phyloP scores from a whole-genome alignment of 2,329 filamentous ascomycete species.

The Elsinoe necatrix region DNA sequence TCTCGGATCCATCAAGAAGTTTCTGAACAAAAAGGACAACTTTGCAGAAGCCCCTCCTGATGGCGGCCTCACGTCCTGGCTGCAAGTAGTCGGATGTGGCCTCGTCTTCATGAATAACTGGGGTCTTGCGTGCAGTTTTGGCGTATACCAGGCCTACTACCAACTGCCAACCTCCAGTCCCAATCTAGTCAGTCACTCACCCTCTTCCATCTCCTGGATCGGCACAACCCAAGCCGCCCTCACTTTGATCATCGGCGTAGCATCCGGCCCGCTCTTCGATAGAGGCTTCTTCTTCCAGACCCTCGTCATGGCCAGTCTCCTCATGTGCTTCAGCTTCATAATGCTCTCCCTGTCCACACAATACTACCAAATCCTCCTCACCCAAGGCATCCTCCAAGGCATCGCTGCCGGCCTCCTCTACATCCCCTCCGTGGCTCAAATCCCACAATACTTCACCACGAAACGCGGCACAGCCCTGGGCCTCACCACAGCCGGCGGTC shows the following conservation, averaged over 20 bases:
- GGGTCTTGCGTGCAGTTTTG: slow-evolving; percentile 28
- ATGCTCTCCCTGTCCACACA: slow-evolving; percentile 16
- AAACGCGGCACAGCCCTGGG: slow-evolving; percentile 38
- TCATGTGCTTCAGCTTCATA: slow-evolving; percentile 37
- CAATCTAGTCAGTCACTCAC: slow-evolving; percentile 19
- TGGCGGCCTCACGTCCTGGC: slow-evolving; percentile 35
- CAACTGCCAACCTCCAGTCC: slow-evolving; percentile 19
- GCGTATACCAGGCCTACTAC: slow-evolving; percentile 30
- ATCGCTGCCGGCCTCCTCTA: slow-evolving; percentile 40
- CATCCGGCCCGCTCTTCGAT: slow-evolving; percentile 27
- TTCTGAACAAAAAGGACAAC: slow-evolving; percentile 13
- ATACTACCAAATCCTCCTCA: slow-evolving; percentile 20
- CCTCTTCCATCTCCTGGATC: slow-evolving; percentile 30
- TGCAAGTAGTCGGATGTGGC: slow-evolving; percentile 39
- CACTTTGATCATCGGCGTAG: slow-evolving; percentile 28
- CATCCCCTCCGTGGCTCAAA: slow-evolving; percentile 34
- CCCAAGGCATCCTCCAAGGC: slow-evolving; percentile 37
- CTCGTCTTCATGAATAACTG: slow-evolving; percentile 30
- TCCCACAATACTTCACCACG: slow-evolving; percentile 36
- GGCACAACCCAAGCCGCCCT: slow-evolving; percentile 31
- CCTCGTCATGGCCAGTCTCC: slow-evolving; percentile 34
- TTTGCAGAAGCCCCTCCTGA: slow-evolving; percentile 26
- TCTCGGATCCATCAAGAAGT: background rate
- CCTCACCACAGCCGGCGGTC: slow-evolving; percentile 36
- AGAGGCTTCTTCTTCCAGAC: slow-evolving; percentile 24